Evolutionary conservation across 176 grass and related monocot genomes (phyloP).

Genomic region (Alopecurus myosuroides): DNA sequence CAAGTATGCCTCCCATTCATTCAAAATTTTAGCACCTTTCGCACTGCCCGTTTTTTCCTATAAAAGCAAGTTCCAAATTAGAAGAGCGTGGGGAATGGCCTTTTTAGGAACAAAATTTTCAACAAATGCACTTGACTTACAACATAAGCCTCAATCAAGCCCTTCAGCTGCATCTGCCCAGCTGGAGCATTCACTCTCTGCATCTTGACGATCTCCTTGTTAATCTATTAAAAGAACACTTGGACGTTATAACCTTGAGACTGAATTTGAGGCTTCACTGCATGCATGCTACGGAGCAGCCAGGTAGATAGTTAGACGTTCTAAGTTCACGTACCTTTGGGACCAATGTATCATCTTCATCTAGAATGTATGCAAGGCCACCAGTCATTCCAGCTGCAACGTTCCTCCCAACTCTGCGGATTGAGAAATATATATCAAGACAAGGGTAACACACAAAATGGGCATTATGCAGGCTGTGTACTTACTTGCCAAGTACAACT

Average conservation of each 20-base stretch:
- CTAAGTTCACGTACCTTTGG: slow-evolving; percentile 61
- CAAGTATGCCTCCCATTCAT: slow-evolving; percentile 95
- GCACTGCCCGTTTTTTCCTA: slow-evolving; percentile 97
- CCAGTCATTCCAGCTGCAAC: slow-evolving; percentile 99
- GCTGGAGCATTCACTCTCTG: slow-evolving; percentile 99
- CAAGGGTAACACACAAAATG: neutral
- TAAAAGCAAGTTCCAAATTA: neutral
- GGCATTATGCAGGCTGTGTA: slow-evolving; percentile 4
- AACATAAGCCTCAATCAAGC: slow-evolving; percentile 96
- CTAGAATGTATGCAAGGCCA: slow-evolving; percentile 95
- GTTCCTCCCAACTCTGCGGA: slow-evolving; percentile 83
- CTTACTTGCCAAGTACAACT: slow-evolving; percentile 98
- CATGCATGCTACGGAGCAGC: neutral
- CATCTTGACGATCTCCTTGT: slow-evolving; percentile 99
- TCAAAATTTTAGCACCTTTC: slow-evolving; percentile 78
- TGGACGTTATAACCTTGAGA: slow-evolving; percentile 6
- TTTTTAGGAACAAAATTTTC: neutral
- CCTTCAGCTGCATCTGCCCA: slow-evolving; percentile 98
- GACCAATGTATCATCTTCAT: slow-evolving; percentile 87
- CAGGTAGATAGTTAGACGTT: slow-evolving; percentile 15
- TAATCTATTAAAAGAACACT: slow-evolving; percentile 54
- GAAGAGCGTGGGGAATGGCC: neutral
- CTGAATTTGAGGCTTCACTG: neutral
- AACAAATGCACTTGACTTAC: slow-evolving; percentile 43
- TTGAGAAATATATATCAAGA: slow-evolving; percentile 33